These are phyloP conservation scores for Fraxinus greggii DNA, from an alignment of 305 asterid species.

Conservation along the genomic window DNA sequence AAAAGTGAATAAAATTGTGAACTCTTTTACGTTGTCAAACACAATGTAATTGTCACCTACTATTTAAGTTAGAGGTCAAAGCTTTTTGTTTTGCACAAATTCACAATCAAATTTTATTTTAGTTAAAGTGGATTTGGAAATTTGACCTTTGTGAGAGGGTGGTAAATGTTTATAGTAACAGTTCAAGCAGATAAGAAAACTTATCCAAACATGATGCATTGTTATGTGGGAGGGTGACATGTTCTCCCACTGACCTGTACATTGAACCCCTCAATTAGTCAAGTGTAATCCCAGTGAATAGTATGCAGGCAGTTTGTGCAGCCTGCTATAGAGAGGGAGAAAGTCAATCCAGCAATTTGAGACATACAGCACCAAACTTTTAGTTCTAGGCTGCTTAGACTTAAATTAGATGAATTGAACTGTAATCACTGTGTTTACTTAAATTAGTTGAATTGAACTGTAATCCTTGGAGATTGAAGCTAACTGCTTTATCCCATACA, in stretches of 20 bases:
- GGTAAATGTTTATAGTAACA: background rate
- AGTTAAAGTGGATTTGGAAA: background rate
- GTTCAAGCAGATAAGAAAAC: background rate
- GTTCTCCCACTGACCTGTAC: background rate
- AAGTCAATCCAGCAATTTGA: background rate
- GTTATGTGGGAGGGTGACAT: background rate
- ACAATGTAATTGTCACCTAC: background rate
- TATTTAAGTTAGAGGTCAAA: background rate
- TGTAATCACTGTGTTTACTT: background rate
- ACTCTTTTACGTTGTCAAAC: background rate
- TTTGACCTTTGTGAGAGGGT: background rate
- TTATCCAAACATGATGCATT: background rate
- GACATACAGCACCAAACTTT: background rate
- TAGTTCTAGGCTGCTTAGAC: background rate
- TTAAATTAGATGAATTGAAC: conserved; percentile 8
- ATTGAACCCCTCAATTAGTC: background rate
- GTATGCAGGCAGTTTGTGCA: background rate
- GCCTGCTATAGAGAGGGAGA: background rate
- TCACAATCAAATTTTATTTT: background rate
- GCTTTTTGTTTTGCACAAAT: background rate
- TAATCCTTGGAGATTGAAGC: background rate
- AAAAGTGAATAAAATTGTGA: background rate
- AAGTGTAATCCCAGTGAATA: background rate
- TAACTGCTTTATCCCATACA: conserved; percentile 2
- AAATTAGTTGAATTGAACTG: conserved; percentile 5